These are phyloP conservation scores for Lipomyces orientalis DNA, from an alignment of 805 yeast species.

Conservation along the genomic window DNA sequence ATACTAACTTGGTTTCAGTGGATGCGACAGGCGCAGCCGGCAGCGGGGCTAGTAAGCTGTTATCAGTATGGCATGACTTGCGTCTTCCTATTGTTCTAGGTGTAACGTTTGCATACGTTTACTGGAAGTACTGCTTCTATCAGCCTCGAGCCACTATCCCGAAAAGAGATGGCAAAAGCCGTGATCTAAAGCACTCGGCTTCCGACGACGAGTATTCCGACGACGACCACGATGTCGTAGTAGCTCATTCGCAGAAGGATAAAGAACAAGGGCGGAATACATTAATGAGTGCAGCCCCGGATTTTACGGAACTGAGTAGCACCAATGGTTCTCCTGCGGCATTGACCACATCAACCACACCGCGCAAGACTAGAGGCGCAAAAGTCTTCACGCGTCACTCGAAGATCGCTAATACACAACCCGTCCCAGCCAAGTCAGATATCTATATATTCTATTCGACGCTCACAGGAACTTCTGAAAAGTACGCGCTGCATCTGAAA, in stretches of 20 bases:
- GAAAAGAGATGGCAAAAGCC: not conserved
- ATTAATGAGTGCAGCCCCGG: not conserved
- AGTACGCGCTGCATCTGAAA: conserved; percentile 63
- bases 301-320: not conserved
- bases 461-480: conserved; percentile 79
- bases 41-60: not conserved
- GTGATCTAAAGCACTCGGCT: conserved; percentile 18
- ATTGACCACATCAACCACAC: not conserved
- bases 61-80: conserved; percentile 32
- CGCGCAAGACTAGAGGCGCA: conserved; percentile 17
- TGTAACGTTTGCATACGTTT: conserved; percentile 25
- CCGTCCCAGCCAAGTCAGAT: conserved; percentile 16
- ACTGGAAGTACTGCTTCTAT: conserved; percentile 35
- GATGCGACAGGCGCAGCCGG: not conserved
- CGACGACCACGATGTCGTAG: conserved; percentile 18
- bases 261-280: not conserved
- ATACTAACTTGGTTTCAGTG: not conserved
- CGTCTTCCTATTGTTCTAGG: conserved; percentile 33
- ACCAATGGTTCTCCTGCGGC: not conserved
- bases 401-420: conserved; percentile 1
- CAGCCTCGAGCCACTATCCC: conserved; percentile 31
- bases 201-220: conserved; percentile 27
- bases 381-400: conserved; percentile 27
- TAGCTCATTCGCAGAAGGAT: not conserved
- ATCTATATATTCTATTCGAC: conserved; percentile 74